These are phyloP conservation scores for Lactifluus subvellereus DNA, from an alignment of 768 basidiomycete species.

Conservation along the genomic window DNA sequence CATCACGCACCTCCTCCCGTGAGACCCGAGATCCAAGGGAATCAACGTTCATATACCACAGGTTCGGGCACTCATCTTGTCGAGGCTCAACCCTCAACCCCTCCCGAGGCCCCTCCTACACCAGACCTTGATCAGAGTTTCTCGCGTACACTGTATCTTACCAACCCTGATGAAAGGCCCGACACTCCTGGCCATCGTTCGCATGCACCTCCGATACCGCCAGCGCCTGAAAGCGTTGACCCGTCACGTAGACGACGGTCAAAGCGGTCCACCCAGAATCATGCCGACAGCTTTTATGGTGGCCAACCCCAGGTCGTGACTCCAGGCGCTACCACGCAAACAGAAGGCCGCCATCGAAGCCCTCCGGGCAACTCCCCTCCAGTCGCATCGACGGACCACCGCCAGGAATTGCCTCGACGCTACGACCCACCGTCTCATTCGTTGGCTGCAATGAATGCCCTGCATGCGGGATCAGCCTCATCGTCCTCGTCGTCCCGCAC, in stretches of 20 bases:
- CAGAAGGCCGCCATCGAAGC: background rate
- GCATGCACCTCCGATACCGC: background rate
- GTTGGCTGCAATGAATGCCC: constrained; percentile 8
- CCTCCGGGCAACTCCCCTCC: background rate
- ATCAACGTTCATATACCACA: background rate
- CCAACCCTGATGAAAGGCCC: constrained; percentile 12
- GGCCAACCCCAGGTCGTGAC: background rate
- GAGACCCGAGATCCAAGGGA: background rate
- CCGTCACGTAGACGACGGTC: background rate
- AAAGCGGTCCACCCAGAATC: background rate
- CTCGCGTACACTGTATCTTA: constrained; percentile 17
- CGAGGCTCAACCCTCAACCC: background rate
- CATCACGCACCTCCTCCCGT: background rate
- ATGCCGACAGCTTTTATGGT: constrained; percentile 1
- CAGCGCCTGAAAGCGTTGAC: background rate
- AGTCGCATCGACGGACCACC: background rate
- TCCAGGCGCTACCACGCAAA: background rate
- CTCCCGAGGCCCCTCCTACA: background rate
- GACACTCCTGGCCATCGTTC: background rate
- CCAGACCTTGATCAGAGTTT: constrained; percentile 8
- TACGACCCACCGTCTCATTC: constrained; percentile 21
- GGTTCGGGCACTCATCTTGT: background rate
- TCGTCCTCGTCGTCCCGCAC: constrained; percentile 12
- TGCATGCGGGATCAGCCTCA: constrained; percentile 8
- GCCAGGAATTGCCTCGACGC: constrained; percentile 7